Conservation (phyloP, 2,329 filamentous ascomycete species). For the Mycogone perniciosa region DNA sequence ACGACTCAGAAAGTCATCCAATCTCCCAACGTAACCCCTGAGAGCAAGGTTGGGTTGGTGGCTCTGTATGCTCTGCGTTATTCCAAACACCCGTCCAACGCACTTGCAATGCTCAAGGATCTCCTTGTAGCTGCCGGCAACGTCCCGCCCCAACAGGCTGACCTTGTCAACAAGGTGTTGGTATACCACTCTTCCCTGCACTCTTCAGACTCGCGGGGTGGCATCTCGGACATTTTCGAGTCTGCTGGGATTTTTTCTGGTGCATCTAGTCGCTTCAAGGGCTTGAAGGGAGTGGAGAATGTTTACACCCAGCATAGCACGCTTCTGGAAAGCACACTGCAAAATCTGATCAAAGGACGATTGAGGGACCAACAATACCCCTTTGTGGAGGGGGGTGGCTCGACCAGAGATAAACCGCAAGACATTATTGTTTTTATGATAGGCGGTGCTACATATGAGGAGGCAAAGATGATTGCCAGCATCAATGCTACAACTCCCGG, state of each 20-base stretch:
- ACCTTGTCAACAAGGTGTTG: slow-evolving; percentile 74
- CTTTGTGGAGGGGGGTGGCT: slow-evolving; percentile 81
- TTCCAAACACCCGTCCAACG: slow-evolving; percentile 76
- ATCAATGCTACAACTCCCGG: slow-evolving; percentile 89
- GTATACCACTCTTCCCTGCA: slow-evolving; percentile 84
- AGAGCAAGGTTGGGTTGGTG: slow-evolving; percentile 84
- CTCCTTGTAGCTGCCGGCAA: slow-evolving; percentile 79
- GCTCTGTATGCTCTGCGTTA: slow-evolving; percentile 95
- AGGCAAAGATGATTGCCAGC: slow-evolving; percentile 92
- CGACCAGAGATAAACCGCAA: slow-evolving; percentile 90
- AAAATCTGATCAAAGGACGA: slow-evolving; percentile 88
- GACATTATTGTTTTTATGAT: slow-evolving; percentile 94
- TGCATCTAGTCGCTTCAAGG: slow-evolving; percentile 82
- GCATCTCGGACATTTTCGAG: slow-evolving; percentile 88
- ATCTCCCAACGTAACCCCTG: slow-evolving; percentile 65
- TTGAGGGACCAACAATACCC: slow-evolving; percentile 84
- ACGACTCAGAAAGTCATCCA: slow-evolving; percentile 82
- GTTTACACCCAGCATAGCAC: slow-evolving; percentile 98
- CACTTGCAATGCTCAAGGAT: slow-evolving; percentile 78
- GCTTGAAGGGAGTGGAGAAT: slow-evolving; percentile 94
- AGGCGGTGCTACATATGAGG: slow-evolving; percentile 90
- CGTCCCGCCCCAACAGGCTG: slow-evolving; percentile 67
- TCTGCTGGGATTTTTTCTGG: slow-evolving; percentile 85
- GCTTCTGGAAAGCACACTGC: slow-evolving; percentile 75
- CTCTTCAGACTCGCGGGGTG: slow-evolving; percentile 64